Base-by-base conservation (phyloP, 2,329 filamentous ascomycete species). In the Ceratocystis harringtonii region DNA sequence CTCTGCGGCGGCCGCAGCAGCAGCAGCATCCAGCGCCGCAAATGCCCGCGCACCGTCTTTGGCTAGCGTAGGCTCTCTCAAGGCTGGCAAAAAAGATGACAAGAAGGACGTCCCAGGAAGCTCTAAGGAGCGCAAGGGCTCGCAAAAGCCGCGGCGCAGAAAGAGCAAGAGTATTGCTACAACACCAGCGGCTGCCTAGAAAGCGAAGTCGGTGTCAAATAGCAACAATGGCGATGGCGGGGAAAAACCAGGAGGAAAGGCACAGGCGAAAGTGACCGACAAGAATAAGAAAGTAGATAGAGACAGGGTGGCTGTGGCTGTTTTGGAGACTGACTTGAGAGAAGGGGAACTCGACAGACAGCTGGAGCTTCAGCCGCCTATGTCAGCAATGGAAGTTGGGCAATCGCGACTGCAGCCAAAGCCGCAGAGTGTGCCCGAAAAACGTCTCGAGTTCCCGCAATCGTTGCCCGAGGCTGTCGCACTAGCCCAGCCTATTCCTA, bases 131-230 rank as follows among this genome's bases (percentile, higher is more conserved):
- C 73, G 72, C 43, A 76, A 74, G 70, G 72, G 71, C 58, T 68
- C 69, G 30, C 69, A 70, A 19, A 77, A 76, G 69, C 73, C 72
- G 3, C 76, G 75, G 70, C 70, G 74, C 68, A 71, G 74, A 66
- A 77, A 77, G 71, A 76, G 75, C 67, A 77, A 76, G 68, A 68
- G 69, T 17, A 63, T 50, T 45, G 61, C 55, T 44, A 45, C 60
- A 25, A 65, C 64, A 22, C 64, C 57, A 30, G 57, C 57, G 28
- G 60, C 64, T 62, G 57, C 64, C 43, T 62, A 62, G 57, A 65
- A 32, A 25, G 44, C 48, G 44, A 32, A 63, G 62, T 48, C 36
- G 19, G 30, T 6, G 44, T 6, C 10, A 12, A 32, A 30, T 58
- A 58, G 55, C 55, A 58, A 10, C 55, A 58, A 58, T 36, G 55